These are phyloP conservation scores for Pleurotus djamor DNA, from an alignment of 768 basidiomycete genomes.

Conservation along the genomic window DNA sequence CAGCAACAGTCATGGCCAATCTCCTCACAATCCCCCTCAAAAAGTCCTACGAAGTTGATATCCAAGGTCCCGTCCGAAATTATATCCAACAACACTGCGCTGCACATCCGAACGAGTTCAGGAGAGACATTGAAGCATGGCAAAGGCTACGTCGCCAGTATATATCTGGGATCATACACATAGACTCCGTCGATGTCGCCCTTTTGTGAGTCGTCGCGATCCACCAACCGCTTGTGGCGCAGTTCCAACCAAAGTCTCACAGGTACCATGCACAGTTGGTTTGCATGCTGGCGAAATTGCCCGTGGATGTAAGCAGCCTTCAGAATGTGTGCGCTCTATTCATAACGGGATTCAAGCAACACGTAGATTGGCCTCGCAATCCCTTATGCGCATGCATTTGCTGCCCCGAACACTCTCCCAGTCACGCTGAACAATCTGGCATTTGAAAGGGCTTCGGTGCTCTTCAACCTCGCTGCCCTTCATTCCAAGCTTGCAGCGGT, in stretches of 20 bases:
- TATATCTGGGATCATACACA: slow-evolving; percentile 48
- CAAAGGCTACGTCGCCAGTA: slow-evolving; percentile 60
- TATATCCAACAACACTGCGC: slow-evolving; percentile 71
- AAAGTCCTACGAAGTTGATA: slow-evolving; percentile 52
- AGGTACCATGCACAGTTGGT: slow-evolving; percentile 93
- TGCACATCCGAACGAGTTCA: slow-evolving; percentile 84
- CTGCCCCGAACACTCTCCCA: slow-evolving; percentile 45
- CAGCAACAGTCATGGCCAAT: slow-evolving; percentile 61
- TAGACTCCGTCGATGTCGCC: slow-evolving; percentile 49
- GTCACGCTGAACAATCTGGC: slow-evolving; percentile 69
- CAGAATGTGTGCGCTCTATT: background rate
- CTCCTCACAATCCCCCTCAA: slow-evolving; percentile 76
- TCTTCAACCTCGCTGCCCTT: slow-evolving; percentile 89
- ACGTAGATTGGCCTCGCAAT: slow-evolving; percentile 68
- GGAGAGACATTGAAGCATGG: slow-evolving; percentile 72
- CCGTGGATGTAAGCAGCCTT: slow-evolving; percentile 56
- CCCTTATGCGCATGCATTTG: slow-evolving; percentile 74
- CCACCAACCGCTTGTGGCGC: background rate
- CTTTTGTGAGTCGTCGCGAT: slow-evolving; percentile 54
- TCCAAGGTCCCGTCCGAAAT: slow-evolving; percentile 52
- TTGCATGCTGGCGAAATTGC: slow-evolving; percentile 82
- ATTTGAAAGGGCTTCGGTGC: slow-evolving; percentile 74
- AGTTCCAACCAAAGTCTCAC: slow-evolving; percentile 10
- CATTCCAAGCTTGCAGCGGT: slow-evolving; percentile 76
- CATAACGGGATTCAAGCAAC: slow-evolving; percentile 4